Evolutionary conservation across 1,139 yeast species (phyloP), one percentile per base, ranked within the genome.

Genomic region (Zygosaccharomyces pseudobailii): DNA sequence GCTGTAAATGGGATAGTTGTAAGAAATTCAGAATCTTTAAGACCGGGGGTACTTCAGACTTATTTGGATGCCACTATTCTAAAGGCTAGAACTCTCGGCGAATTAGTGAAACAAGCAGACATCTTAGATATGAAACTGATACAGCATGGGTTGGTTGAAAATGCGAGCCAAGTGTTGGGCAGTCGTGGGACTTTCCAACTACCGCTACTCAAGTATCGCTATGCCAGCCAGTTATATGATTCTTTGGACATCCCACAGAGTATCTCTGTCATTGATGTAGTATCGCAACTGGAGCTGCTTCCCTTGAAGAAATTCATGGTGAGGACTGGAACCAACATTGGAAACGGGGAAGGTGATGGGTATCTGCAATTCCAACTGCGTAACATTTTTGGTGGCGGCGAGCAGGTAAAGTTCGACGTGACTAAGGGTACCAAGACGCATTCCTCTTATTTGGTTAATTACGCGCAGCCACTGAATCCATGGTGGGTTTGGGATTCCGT

Each of bases 341-440:
- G 97, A 2, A 90, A 90, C 62, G 95, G 95, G 24, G 96, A 89
- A 70, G 97, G 97, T 25, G 95, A 87, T 62, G 97, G 96, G 1
- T 87, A 88, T 60, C 75, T 88, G 40, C 84, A 85, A 43, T 78
- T 87, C 52, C 89, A 84, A 61, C 71, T 85, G 63, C 76, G 81
- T 45, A 90, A 92, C 63, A 68, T 87, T 8, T 80, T 89, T 66
- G 96, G 96, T 0, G 96, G 96, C 2, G 97, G 92, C 6, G 98
- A 92, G 63, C 74, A 74, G 40, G 61, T 90, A 21, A 75, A 80
- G 25, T 72, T 89, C 44, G 96, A 90, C 66, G 88, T 96, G 3
- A 79, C 83, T 5, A 68, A 78, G 22, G 96, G 96, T 17, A 84
- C 95, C 2, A 80, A 86, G 50, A 90, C 95, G 3, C 78, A 79